These are phyloP conservation scores for Fonsecaea nubica DNA, from an alignment of 2,329 filamentous ascomycete genomes.

Conservation along the genomic window DNA sequence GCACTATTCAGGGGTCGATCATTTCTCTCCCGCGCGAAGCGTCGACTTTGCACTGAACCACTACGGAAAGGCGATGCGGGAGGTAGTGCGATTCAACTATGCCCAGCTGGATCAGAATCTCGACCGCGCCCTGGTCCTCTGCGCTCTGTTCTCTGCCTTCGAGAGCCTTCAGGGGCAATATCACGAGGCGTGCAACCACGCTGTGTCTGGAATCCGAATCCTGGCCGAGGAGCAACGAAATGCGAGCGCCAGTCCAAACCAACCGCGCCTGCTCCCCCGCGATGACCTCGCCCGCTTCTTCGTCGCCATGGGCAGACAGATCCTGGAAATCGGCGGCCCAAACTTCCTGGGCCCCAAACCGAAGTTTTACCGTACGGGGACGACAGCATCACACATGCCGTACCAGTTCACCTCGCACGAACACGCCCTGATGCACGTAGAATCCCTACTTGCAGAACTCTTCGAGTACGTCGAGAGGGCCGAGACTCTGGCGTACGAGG, in stretches of 20 bases:
- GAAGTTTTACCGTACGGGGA: slow-evolving; percentile 5
- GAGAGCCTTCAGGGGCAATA: slow-evolving; percentile 62
- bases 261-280: slow-evolving; percentile 6
- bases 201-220: slow-evolving; percentile 44
- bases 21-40: slow-evolving; percentile 16
- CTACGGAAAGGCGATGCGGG: slow-evolving; percentile 58
- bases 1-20: slow-evolving; percentile 33
- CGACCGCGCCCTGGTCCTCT: slow-evolving; percentile 53
- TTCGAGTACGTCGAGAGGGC: slow-evolving; percentile 10
- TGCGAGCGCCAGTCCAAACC: background rate
- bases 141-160: slow-evolving; percentile 61
- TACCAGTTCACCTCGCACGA: slow-evolving; percentile 28
- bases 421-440: slow-evolving; percentile 28
- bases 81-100: slow-evolving; percentile 48
- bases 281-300: slow-evolving; percentile 28
- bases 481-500: background rate
- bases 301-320: slow-evolving; percentile 24
- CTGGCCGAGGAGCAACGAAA: slow-evolving; percentile 33
- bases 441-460: slow-evolving; percentile 14
- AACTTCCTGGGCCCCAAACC: slow-evolving; percentile 19
- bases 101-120: slow-evolving; percentile 43
- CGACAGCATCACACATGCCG: slow-evolving; percentile 11
- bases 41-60: slow-evolving; percentile 51
- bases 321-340: slow-evolving; percentile 29
- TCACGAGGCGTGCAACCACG: slow-evolving; percentile 51